Evolutionary conservation across 139 green algal species (phyloP).

Genomic region (Chlamydomonas eustigma): DNA sequence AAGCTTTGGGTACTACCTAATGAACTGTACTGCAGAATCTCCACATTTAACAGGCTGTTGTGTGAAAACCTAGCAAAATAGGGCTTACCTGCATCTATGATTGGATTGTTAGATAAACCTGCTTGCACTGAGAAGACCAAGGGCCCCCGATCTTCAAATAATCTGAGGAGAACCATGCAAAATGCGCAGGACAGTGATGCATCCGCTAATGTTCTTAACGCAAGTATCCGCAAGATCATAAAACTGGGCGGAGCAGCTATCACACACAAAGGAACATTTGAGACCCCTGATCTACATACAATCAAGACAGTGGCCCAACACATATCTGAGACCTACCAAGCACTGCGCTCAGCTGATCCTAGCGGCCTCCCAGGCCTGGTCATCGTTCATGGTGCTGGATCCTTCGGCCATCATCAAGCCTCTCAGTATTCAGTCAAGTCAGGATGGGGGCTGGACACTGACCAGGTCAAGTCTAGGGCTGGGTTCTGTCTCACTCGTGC

Average conservation of each 20-base stretch:
- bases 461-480: slow-evolving; percentile 10
- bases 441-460: slow-evolving; percentile 15
- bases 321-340: slow-evolving; percentile 4
- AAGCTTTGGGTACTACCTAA: too few species aligned
- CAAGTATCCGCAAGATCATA: slow-evolving; percentile 36
- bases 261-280: slow-evolving; percentile 47
- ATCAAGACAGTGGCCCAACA: slow-evolving; percentile 25
- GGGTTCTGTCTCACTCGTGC: slow-evolving; percentile 48
- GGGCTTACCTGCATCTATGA: too few species aligned
- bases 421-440: slow-evolving; percentile 30
- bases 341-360: neutral
- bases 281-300: slow-evolving; percentile 40
- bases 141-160: too few species aligned
- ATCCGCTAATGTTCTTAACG: too few species aligned
- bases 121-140: too few species aligned
- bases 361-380: slow-evolving; percentile 19
- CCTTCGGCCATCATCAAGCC: slow-evolving; percentile 60
- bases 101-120: too few species aligned
- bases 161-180: too few species aligned
- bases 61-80: too few species aligned
- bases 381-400: slow-evolving; percentile 68
- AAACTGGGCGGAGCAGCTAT: slow-evolving; percentile 66
- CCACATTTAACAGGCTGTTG: too few species aligned
- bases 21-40: too few species aligned
- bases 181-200: too few species aligned